Conservation (phyloP, 2,329 filamentous ascomycete genomes). For the Penicillium sp. region DNA sequence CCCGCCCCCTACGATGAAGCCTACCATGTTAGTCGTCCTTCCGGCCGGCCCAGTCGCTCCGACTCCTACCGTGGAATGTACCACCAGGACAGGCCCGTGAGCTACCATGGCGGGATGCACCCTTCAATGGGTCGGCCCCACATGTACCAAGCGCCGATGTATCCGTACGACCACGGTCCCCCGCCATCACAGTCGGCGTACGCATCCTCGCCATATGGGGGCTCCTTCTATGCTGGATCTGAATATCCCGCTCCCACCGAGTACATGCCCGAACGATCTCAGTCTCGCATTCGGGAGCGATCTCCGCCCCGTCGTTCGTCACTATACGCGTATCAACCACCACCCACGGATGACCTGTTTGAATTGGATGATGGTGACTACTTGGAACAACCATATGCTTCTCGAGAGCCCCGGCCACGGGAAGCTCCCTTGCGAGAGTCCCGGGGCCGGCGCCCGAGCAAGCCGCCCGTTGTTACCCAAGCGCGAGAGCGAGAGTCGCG, state of each 20-base stretch:
- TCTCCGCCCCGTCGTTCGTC: conserved; percentile 31
- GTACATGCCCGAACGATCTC: conserved; percentile 31
- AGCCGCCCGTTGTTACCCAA: conserved; percentile 20
- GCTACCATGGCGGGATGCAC: conserved; percentile 34
- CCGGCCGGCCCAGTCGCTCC: conserved; percentile 29
- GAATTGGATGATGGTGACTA: conserved; percentile 30
- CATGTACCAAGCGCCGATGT: conserved; percentile 21
- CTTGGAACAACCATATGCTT: conserved; percentile 28
- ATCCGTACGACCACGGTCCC: conserved; percentile 33
- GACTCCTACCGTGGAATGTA: conserved; percentile 36
- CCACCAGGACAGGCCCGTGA: conserved; percentile 34
- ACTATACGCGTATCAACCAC: conserved; percentile 33
- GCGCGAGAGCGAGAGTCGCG: conserved; percentile 33
- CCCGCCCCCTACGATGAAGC: conserved; percentile 24
- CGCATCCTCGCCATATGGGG: conserved; percentile 31
- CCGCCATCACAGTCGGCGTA: conserved; percentile 39
- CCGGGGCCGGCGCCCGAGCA: not conserved
- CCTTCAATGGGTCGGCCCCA: conserved; percentile 26
- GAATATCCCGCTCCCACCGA: conserved; percentile 28
- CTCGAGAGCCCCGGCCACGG: conserved; percentile 20
- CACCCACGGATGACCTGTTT: conserved; percentile 31
- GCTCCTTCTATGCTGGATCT: conserved; percentile 27
- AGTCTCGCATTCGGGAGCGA: conserved; percentile 34
- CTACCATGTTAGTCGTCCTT: conserved; percentile 23
- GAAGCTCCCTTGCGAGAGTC: not conserved